Evolutionary conservation across 768 basidiomycete species (phyloP), one percentile per base, ranked within the genome.

Genomic region (Xerocomus brunneocitrinus): DNA sequence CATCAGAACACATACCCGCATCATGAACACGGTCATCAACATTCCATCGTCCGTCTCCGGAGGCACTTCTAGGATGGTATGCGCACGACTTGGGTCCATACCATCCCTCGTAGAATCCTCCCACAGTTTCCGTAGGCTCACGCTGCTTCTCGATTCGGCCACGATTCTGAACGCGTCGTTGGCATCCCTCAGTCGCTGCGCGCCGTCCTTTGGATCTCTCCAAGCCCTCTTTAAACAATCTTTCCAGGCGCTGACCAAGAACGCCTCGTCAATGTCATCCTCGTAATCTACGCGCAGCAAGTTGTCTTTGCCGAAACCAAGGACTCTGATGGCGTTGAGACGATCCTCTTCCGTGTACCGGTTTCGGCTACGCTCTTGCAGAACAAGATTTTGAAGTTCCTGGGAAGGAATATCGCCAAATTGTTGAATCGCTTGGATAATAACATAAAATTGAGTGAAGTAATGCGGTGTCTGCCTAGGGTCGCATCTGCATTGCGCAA

Each of bases 401-500:
- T 69, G 62, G 62, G 75, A 52, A 60, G 67, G 54, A 71, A 79
- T 59, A 69, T 81, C 75, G 30, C 76, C 77, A 50, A 76, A 71
- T 46, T 73, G 72, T 49, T 79, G 71, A 54, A 89, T 72, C 14
- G 73, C 66, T 50, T 73, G 71, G 13, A 83, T 74, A 49, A 90
- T 73, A 39, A 69, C 68, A 30, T 72, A 75, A 39, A 91, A 70
- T 49, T 76, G 73, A 3, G 80, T 78, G 67, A 89, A 91, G 66
- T 90, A 87, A 13, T 71, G 64, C 4, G 81, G 58, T 0, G 89
- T 91, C 35, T 75, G 70, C 3, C 68, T 72, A 30, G 89, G 88
- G 61, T 91, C 83, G 67, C 91, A 93, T 54, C 89, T 85, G 63
- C 83, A 87, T 67, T 92, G 89, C 0, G 88, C 84, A 51, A 84